These are phyloP conservation scores for Gracilaria domingensis DNA, from an alignment of 23 red algal genomes.

Conservation along the genomic window DNA sequence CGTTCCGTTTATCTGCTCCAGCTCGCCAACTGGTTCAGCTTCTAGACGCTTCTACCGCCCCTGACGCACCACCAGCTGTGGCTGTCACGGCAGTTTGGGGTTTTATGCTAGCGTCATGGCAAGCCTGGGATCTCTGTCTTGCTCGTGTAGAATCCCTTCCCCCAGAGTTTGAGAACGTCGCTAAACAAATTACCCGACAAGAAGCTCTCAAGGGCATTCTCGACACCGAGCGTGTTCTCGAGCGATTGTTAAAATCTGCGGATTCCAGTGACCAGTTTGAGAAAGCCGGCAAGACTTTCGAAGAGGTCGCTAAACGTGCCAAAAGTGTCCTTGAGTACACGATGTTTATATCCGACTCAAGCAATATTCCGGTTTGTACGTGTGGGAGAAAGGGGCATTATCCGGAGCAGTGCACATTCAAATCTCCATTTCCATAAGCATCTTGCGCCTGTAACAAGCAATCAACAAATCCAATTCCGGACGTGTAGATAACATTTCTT, in stretches of 20 bases:
- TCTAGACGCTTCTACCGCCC: slow-evolving; percentile 50
- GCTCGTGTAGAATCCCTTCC: slow-evolving; percentile 29
- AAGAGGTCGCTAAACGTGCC: slow-evolving; percentile 39
- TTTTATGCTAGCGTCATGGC: slow-evolving; percentile 58
- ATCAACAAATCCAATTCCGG: neutral
- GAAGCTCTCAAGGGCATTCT: slow-evolving; percentile 15
- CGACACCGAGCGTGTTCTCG: slow-evolving; percentile 47
- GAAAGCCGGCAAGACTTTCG: slow-evolving; percentile 70
- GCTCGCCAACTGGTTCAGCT: slow-evolving; percentile 49
- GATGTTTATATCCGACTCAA: slow-evolving; percentile 34
- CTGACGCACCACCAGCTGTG: slow-evolving; percentile 37
- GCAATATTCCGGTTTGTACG: slow-evolving; percentile 53
- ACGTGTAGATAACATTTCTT: neutral
- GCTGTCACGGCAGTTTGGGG: slow-evolving; percentile 61
- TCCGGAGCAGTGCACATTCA: slow-evolving; percentile 64
- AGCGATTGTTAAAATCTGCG: slow-evolving; percentile 25
- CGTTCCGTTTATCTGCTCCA: slow-evolving; percentile 37
- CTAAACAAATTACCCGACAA: slow-evolving; percentile 22
- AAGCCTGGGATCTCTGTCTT: slow-evolving; percentile 40
- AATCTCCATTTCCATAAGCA: slow-evolving; percentile 30
- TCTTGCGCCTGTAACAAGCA: neutral
- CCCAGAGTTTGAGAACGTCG: slow-evolving; percentile 38
- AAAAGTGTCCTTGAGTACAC: slow-evolving; percentile 41
- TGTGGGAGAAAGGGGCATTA: slow-evolving; percentile 73
- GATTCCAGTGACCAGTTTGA: slow-evolving; percentile 52